phyloP scores from a whole-genome alignment of 352 stramenopile species.

The Globisporangium barbulae region DNA sequence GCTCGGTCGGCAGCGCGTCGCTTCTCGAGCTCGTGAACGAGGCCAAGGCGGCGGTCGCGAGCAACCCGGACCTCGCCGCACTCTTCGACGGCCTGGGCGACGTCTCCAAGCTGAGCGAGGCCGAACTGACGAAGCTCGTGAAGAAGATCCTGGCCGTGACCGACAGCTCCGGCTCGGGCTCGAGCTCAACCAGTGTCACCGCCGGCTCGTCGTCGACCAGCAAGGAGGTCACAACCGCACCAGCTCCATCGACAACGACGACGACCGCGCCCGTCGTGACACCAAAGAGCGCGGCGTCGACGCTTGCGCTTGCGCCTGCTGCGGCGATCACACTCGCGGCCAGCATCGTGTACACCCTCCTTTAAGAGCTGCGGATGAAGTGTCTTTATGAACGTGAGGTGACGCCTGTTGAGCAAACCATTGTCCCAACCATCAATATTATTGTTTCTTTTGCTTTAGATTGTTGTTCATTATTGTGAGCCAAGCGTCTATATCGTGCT shows the following conservation, averaged over 20 bases:
- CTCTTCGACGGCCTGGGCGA: constrained; percentile 12
- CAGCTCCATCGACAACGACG: constrained; percentile 4
- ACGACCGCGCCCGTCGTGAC: not conserved
- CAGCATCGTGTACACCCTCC: constrained; percentile 11
- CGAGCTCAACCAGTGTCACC: not conserved
- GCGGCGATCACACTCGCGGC: not conserved
- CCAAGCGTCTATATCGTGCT: not conserved
- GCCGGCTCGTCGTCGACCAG: constrained; percentile 1
- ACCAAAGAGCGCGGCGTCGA: not conserved
- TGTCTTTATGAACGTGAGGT: not conserved
- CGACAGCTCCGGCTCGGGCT: constrained; percentile 3
- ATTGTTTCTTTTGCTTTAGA: not conserved
- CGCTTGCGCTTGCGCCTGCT: constrained; percentile 11
- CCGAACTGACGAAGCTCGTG: constrained; percentile 9
- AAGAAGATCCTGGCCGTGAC: constrained; percentile 9
- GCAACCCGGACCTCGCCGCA: constrained; percentile 14
- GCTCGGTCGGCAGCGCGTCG: constrained; percentile 7
- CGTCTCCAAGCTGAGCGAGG: constrained; percentile 11
- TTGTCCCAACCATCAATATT: not conserved
- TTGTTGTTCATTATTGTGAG: not conserved
- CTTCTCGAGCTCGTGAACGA: constrained; percentile 15
- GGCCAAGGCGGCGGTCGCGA: constrained; percentile 9
- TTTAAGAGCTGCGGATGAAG: constrained; percentile 6
- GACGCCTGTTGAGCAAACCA: not conserved
- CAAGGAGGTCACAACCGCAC: not conserved